phyloP scores from a whole-genome alignment of 2,329 filamentous ascomycete species.

The Fusarium cyanostomum region DNA sequence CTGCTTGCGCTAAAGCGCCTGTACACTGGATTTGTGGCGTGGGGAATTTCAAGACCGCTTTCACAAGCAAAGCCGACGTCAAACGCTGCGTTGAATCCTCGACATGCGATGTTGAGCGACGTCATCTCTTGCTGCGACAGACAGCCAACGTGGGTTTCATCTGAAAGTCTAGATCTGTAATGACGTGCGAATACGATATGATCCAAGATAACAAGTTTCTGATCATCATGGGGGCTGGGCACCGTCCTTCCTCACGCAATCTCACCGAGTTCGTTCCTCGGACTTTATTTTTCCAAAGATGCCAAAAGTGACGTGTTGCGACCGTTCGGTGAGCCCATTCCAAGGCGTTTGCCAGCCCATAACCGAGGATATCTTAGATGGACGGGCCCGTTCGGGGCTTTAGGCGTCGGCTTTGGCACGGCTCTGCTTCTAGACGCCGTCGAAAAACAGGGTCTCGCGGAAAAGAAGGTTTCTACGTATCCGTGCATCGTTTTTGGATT shows the following conservation, averaged over 20 bases:
- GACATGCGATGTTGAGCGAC: conserved; percentile 24
- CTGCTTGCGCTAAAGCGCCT: background rate
- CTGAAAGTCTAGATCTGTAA: background rate
- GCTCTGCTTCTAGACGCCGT: background rate
- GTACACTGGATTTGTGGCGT: background rate
- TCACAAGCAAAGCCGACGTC: conserved; percentile 2
- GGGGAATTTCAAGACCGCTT: background rate
- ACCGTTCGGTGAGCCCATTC: conserved; percentile 15
- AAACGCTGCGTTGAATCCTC: background rate
- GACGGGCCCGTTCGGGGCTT: conserved; percentile 22
- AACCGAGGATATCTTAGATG: conserved; percentile 34
- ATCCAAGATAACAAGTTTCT: background rate
- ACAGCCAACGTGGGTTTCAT: conserved; percentile 20
- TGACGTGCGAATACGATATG: background rate
- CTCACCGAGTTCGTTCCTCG: conserved; percentile 11
- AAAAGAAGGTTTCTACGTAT: conserved; percentile 17
- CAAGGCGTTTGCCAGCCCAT: conserved; percentile 12
- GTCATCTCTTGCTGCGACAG: background rate
- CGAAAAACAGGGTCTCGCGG: conserved; percentile 3
- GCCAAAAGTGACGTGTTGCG: conserved; percentile 33
- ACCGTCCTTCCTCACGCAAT: conserved; percentile 3
- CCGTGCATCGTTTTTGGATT: conserved; percentile 30
- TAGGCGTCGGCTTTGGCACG: conserved; percentile 7
- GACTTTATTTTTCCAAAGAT: conserved; percentile 18
- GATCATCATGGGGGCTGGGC: conserved; percentile 1